A percentile compares a stretch with the other conserved stretches of the same genome.
phyloP scores from a whole-genome alignment of 2,329 filamentous ascomycete species.

The Tolypocladium amazonense region DNA sequence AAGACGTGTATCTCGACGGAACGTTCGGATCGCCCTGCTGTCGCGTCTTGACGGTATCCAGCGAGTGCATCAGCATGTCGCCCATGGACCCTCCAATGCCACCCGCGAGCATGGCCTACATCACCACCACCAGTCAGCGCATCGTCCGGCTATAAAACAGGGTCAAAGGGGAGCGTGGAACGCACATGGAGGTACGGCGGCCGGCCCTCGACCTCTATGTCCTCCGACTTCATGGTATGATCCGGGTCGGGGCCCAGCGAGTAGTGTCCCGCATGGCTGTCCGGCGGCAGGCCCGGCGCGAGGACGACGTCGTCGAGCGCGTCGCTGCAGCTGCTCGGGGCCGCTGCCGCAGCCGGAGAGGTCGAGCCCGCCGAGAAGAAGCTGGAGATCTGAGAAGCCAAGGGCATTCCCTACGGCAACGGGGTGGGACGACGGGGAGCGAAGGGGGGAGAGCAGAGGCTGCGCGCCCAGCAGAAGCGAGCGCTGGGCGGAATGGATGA shows the following conservation, averaged over 20 bases:
- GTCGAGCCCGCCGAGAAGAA: constrained; percentile 2
- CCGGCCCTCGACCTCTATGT: constrained; percentile 30
- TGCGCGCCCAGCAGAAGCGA: background rate
- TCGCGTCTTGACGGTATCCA: constrained; percentile 96
- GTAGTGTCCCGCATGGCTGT: constrained; percentile 22
- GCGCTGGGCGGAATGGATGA: background rate
- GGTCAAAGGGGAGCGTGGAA: background rate
- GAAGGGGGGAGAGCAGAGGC: background rate
- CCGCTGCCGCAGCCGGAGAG: constrained; percentile 5
- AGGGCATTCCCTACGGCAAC: constrained; percentile 2
- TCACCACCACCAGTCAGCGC: constrained; percentile 2
- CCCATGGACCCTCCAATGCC: constrained; percentile 87
- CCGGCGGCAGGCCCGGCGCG: constrained; percentile 5
- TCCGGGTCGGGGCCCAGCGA: constrained; percentile 11
- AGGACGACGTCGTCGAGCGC: constrained; percentile 1
- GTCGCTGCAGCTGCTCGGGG: constrained; percentile 3
- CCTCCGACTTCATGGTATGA: constrained; percentile 23
- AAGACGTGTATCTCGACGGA: constrained; percentile 83
- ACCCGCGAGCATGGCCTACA: constrained; percentile 86
- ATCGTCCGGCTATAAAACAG: background rate
- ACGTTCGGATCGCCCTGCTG: constrained; percentile 94
- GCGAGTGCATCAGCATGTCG: constrained; percentile 96
- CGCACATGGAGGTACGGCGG: constrained; percentile 34
- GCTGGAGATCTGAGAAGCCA: constrained; percentile 4
- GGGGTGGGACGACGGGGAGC: background rate